Percentiles rank a stretch among this genome's conserved stretches.
phyloP scores from a whole-genome alignment of 2,329 filamentous ascomycete species.

The Phyllosticta citrichinensis region DNA sequence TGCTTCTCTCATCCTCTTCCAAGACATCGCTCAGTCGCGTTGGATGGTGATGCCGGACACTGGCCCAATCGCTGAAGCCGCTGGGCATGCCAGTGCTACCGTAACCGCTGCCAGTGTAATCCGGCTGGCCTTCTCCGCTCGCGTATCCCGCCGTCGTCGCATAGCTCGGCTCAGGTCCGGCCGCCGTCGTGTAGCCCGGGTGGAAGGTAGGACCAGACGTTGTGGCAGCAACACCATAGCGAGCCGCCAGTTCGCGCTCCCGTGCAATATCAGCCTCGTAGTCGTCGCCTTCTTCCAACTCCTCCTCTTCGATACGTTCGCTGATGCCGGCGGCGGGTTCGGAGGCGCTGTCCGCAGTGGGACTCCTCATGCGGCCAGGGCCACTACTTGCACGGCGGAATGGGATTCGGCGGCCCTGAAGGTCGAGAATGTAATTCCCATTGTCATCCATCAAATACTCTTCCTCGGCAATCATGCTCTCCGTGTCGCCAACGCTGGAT shows the following conservation, averaged over 20 bases:
- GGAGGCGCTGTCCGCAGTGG: constrained; percentile 22
- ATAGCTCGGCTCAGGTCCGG: constrained; percentile 2
- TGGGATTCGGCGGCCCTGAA: constrained; percentile 25
- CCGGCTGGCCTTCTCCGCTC: constrained; percentile 14
- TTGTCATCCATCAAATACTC: constrained; percentile 28
- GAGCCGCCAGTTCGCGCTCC: constrained; percentile 37
- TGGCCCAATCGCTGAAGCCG: constrained; percentile 21
- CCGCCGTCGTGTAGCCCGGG: background rate
- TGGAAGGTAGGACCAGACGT: background rate
- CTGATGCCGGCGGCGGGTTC: constrained; percentile 42
- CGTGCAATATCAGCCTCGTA: constrained; percentile 44
- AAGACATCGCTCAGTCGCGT: constrained; percentile 29
- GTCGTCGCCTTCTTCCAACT: constrained; percentile 31
- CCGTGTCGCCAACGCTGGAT: constrained; percentile 21
- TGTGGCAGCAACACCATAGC: constrained; percentile 31
- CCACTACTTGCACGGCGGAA: constrained; percentile 12
- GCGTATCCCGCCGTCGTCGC: background rate
- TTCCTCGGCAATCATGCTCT: constrained; percentile 25
- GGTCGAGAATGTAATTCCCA: constrained; percentile 28
- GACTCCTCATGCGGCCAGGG: constrained; percentile 1
- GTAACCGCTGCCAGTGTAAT: constrained; percentile 29
- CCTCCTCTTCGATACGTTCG: background rate
- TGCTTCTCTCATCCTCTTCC: constrained; percentile 29
- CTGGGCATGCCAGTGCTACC: constrained; percentile 11
- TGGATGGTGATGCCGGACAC: constrained; percentile 27